Percentiles rank a stretch among this genome's conserved stretches.
Conservation (phyloP, 257 asterid genomes). For the Leptodermis oblonga region DNA sequence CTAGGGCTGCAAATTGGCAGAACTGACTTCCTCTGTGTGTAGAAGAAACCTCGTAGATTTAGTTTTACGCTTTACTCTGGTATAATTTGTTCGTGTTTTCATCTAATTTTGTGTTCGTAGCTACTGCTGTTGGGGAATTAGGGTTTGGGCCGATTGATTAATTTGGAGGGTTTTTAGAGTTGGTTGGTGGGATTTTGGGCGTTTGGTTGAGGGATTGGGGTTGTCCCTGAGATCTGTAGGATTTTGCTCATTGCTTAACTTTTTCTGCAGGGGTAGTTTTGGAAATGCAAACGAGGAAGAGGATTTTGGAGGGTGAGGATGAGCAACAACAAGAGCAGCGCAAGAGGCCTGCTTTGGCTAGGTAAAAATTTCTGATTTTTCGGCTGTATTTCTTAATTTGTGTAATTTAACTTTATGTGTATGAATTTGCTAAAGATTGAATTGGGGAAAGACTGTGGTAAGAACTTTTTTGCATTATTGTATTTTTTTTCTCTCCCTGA, state of each 20-base stretch:
- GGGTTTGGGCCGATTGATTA: constrained; percentile 17
- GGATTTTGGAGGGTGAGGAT: constrained; percentile 68
- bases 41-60: neutral
- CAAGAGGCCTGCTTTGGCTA: constrained; percentile 56
- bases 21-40: neutral
- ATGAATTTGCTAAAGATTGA: constrained; percentile 1
- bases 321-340: constrained; percentile 67
- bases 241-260: neutral
- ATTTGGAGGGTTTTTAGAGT: neutral
- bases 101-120: neutral
- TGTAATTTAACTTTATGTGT: neutral
- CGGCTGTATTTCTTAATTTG: neutral
- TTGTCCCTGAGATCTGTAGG: constrained; percentile 15
- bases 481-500: neutral
- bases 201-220: constrained; percentile 1
- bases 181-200: neutral
- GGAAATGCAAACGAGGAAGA: constrained; percentile 91
- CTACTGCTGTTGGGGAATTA: constrained; percentile 1
- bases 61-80: constrained; percentile 10
- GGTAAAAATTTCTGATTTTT: constrained; percentile 19
- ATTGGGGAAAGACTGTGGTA: neutral
- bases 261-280: constrained; percentile 14
- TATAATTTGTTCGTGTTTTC: neutral
- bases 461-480: neutral
- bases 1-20: neutral